A percentile compares a stretch with the other conserved stretches of the same genome.
Evolutionary conservation across 768 basidiomycete genomes (phyloP).

Genomic region (Nidularia pulvinata): DNA sequence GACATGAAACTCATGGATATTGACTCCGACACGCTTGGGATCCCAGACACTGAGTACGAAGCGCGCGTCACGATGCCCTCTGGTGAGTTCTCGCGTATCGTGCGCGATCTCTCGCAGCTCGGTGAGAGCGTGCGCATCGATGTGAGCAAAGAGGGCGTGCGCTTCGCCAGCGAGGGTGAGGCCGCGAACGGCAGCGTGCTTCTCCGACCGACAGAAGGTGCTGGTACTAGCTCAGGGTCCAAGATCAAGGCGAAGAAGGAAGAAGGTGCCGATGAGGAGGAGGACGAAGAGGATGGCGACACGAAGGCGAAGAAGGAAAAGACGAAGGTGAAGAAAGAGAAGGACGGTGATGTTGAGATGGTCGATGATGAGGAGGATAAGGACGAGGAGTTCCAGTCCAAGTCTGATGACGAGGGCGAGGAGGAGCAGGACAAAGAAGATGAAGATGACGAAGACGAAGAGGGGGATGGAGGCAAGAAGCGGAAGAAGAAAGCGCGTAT

Average conservation of each 20-base stretch:
- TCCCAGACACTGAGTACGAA: conserved; percentile 98
- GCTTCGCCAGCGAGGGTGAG: conserved; percentile 93
- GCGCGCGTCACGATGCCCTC: conserved; percentile 88
- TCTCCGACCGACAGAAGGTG: conserved; percentile 70
- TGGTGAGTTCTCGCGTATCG: conserved; percentile 88
- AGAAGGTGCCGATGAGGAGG: conserved; percentile 36
- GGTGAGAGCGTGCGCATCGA: conserved; percentile 97
- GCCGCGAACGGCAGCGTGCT: conserved; percentile 89
- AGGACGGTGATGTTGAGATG: conserved; percentile 43
- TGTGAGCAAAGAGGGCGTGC: conserved; percentile 92
- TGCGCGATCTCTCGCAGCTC: conserved; percentile 85
- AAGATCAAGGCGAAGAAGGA: conserved; percentile 29
- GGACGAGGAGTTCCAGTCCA: conserved; percentile 39
- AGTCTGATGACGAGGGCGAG: conserved; percentile 55
- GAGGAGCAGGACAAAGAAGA: conserved; percentile 53
- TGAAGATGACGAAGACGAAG: conserved; percentile 49
- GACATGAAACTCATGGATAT: conserved; percentile 99
- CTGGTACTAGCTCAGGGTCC: conserved; percentile 36
- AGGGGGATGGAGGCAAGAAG: conserved; percentile 63
- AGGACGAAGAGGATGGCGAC: conserved; percentile 29
- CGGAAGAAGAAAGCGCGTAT: conserved; percentile 64
- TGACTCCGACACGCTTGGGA: conserved; percentile 91
- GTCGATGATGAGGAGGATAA: conserved; percentile 50
- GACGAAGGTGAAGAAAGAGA: conserved; percentile 44
- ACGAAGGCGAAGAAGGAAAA: conserved; percentile 36